Base-by-base conservation (phyloP, 2,329 filamentous ascomycete species). In the Colletotrichum sp. region DNA sequence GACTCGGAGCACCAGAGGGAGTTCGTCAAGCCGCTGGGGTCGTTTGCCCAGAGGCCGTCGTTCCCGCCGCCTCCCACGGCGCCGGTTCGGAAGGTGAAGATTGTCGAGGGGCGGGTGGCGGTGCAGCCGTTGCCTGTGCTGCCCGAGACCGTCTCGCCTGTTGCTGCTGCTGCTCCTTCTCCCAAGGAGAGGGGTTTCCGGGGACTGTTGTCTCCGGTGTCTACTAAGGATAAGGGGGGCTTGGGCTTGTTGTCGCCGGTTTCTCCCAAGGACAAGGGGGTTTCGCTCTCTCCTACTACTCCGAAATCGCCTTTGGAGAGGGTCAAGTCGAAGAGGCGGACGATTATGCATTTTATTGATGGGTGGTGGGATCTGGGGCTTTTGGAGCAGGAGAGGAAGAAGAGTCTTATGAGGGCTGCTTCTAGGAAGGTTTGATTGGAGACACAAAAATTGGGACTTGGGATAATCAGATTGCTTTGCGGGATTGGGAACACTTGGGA, bases 351-450 rank as follows among this genome's bases (percentile, higher is more conserved):
- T 52, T 82, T 86, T 24, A 83, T 90, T 32, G 88, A 90, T 57
- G 89, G 89, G 7, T 91, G 89, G 89, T 91, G 89, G 89, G 89
- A 90, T 81, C 81, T 90, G 71, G 87, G 85, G 6, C 79, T 90
- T 71, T 77, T 90, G 70, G 88, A 89, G 30, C 88, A 83, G 81
- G 85, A 89, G 30, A 84, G 87, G 74, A 82, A 84, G 78, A 85
- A 83, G 9, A 72, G 83, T 61, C 81, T 85, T 75, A 80, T 55
- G 36, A 21, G 66, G 34, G 65, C 32, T 52, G 65, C 64, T 26
- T 75, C 74, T 32, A 60, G 52, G 12, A 61, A 60, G 21, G 68
- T 24, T 64, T 71, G 61, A 70, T 24, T 39, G 16, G n/a, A 52
- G 4, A 48, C 43, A 52, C 26, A n/a, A 43, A 52, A 52, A 52